A percentile compares a stretch with the other conserved stretches of the same genome.
Evolutionary conservation across 768 basidiomycete species (phyloP).

Genomic region (Coprinellus micaceus): DNA sequence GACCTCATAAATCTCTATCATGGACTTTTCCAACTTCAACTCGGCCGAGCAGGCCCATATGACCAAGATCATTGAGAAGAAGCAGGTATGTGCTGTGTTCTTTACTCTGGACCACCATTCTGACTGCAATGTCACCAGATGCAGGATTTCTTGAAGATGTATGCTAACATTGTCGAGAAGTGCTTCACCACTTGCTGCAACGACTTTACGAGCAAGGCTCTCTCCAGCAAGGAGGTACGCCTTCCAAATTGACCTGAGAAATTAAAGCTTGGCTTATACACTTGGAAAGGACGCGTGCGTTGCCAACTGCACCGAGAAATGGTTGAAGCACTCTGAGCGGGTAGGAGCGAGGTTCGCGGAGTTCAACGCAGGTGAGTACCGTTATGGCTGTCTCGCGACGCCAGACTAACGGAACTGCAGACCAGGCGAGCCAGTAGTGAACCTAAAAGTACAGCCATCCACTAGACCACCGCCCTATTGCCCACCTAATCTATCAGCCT

Average conservation of each 20-base stretch:
- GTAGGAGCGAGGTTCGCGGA: conserved; percentile 92
- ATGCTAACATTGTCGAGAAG: conserved; percentile 90
- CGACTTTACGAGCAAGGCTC: conserved; percentile 93
- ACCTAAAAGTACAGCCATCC: conserved; percentile 8
- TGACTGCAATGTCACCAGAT: conserved; percentile 52
- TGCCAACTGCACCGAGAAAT: conserved; percentile 94
- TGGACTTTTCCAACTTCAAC: conserved; percentile 93
- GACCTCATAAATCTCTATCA: conserved; percentile 28
- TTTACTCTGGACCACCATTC: not conserved
- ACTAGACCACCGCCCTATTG: not conserved
- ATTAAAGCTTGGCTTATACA: conserved; percentile 3
- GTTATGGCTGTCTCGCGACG: no score
- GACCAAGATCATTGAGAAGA: conserved; percentile 91
- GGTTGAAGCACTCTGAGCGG: conserved; percentile 93
- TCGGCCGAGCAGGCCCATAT: conserved; percentile 94
- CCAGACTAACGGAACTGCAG: not conserved
- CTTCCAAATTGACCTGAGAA: not conserved
- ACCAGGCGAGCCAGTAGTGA: conserved; percentile 5
- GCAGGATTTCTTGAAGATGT: conserved; percentile 97
- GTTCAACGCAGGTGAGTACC: conserved; percentile 76
- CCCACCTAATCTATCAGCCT: conserved; percentile 1
- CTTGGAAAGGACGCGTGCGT: conserved; percentile 76
- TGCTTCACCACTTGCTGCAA: conserved; percentile 95
- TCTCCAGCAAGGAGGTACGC: conserved; percentile 87
- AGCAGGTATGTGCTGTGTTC: conserved; percentile 60